Evolutionary conservation across 2,329 filamentous ascomycete species (phyloP), one percentile per base, ranked within the genome.

Genomic region (Zalaria sp.): DNA sequence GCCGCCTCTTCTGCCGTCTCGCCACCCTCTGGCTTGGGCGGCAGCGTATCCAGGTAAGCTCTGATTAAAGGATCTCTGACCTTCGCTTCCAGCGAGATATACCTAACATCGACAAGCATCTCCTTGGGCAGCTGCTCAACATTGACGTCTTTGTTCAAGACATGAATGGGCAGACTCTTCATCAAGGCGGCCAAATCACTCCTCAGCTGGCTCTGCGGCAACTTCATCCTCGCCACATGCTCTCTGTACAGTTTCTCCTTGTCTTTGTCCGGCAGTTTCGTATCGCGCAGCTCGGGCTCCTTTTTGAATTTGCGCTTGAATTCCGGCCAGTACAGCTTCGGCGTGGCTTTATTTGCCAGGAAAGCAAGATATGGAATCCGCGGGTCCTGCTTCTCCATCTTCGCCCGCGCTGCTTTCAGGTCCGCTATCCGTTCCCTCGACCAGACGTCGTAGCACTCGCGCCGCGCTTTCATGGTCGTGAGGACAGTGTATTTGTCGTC

Each of bases 261-360:
- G 40, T 89, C 84, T 58, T 81, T 85, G 53, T 71, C 69, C 18
- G 58, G 50, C 3, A 70, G 49, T 44, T 67, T 65, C 10, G 75
- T 67, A 45, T 89, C 82, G 46, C 80, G 82, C 82, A 98, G 87
- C 40, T 79, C 73, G 0, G 74, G 61, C 48, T 93, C 87, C 49
- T 82, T 88, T 49, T 81, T 82, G 62, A 78, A 91, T 57, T 95
- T 98, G 29, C 91, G 73, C 53, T 84, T 86, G 63, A 98, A 98
- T 58, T 98, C 91, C 0, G 85, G 81, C 91, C 91, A 98, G 68
- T 93, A 98, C 1, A 98, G 71, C 63, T 94, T 96, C 0, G 85
- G 81, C 0, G 81, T 91, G 0, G 88, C 89, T 50, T 86, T 75
- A 38, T 81, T 75, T 48, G 89, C 78, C 27, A 98, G 67, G 48